Conservation (phyloP, 257 asterid genomes). For the Jasminum sambac region DNA sequence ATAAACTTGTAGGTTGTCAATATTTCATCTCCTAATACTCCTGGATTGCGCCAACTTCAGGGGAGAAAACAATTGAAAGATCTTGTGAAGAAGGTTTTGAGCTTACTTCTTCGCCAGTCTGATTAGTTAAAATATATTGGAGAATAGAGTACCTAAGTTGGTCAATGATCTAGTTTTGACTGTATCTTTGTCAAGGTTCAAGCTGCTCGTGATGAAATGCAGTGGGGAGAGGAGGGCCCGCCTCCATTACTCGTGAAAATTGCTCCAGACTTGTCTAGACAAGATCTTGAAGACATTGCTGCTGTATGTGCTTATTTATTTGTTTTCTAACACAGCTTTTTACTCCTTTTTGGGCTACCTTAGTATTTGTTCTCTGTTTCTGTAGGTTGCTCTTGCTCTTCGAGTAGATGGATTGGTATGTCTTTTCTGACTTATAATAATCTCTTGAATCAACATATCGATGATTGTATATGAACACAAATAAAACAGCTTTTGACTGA, state of each 20-base stretch:
- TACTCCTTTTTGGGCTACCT: slow-evolving; percentile 8
- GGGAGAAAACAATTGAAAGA: slow-evolving; percentile 97
- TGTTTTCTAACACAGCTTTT: slow-evolving; percentile 17
- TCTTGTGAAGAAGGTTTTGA: slow-evolving; percentile 86
- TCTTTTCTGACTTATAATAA: slow-evolving; percentile 12
- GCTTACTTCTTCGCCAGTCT: slow-evolving; percentile 12
- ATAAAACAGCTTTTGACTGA: not conserved
- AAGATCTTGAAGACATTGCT: slow-evolving; percentile 97
- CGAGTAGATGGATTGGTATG: slow-evolving; percentile 95
- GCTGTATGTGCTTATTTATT: slow-evolving; percentile 49
- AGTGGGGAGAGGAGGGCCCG: slow-evolving; percentile 99
- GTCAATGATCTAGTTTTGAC: slow-evolving; percentile 10
- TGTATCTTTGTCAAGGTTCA: slow-evolving; percentile 54
- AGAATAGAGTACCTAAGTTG: not conserved
- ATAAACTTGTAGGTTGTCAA: slow-evolving; percentile 65
- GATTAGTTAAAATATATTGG: slow-evolving; percentile 1
- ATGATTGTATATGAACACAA: not conserved
- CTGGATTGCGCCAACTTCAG: slow-evolving; percentile 96
- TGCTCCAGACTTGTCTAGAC: slow-evolving; percentile 93
- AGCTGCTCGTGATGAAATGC: slow-evolving; percentile 99
- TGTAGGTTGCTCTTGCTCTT: slow-evolving; percentile 94
- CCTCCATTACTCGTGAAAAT: slow-evolving; percentile 96
- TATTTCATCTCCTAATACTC: slow-evolving; percentile 95
- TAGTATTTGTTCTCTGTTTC: slow-evolving; percentile 26
- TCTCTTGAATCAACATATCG: not conserved